These are phyloP conservation scores for Coniochaeta sp. DNA, from an alignment of 2,329 filamentous ascomycete species.

Conservation along the genomic window DNA sequence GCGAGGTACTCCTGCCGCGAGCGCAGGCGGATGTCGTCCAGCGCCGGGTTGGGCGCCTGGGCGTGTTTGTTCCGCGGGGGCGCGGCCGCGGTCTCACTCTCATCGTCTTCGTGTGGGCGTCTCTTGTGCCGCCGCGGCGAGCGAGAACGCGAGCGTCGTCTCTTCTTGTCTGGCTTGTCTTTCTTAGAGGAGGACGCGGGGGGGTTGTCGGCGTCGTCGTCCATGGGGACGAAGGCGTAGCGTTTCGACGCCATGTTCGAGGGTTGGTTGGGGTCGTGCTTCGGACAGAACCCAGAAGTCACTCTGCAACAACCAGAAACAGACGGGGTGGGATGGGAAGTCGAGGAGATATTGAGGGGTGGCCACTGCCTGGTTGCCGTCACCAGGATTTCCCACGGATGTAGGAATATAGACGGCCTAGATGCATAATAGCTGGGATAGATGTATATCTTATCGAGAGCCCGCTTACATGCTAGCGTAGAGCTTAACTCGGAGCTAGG, in stretches of 20 bases:
- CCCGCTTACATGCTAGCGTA: neutral
- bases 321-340: neutral
- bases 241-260: slow-evolving; percentile 38
- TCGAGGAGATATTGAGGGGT: neutral
- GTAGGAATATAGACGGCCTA: neutral
- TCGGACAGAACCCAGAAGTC: neutral
- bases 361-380: neutral
- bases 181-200: slow-evolving; percentile 25
- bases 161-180: slow-evolving; percentile 28
- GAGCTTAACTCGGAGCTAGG: neutral
- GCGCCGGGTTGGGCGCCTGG: slow-evolving; percentile 59
- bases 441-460: slow-evolving; percentile 1
- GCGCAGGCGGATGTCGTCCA: slow-evolving; percentile 73
- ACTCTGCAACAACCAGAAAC: neutral
- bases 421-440: neutral
- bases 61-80: slow-evolving; percentile 11
- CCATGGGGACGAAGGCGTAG: slow-evolving; percentile 63
- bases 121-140: slow-evolving; percentile 24
- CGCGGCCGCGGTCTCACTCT: slow-evolving; percentile 25
- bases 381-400: neutral
- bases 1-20: slow-evolving; percentile 90
- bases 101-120: slow-evolving; percentile 21
- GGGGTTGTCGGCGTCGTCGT: slow-evolving; percentile 54
- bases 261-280: neutral
- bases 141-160: slow-evolving; percentile 18